These are phyloP conservation scores for Beauveria asiatica DNA, from an alignment of 2,329 filamentous ascomycete genomes.

Conservation along the genomic window DNA sequence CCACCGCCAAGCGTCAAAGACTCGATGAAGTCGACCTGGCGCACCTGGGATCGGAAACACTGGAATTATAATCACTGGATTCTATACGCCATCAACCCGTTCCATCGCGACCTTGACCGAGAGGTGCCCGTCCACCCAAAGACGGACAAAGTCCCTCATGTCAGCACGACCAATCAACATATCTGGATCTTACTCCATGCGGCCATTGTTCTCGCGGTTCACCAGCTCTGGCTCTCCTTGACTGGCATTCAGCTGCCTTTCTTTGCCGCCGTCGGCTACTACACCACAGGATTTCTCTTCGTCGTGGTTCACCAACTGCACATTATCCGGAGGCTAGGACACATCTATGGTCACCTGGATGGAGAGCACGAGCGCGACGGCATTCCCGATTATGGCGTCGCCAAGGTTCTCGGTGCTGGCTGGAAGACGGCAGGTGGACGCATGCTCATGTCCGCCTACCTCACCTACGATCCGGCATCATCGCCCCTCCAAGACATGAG, in stretches of 20 bases:
- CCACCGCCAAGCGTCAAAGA: conserved; percentile 16
- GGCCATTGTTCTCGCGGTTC: conserved; percentile 25
- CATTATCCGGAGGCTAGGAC: conserved; percentile 27
- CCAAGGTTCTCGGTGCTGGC: conserved; percentile 23
- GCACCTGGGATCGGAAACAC: conserved; percentile 16
- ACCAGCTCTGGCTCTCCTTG: conserved; percentile 24
- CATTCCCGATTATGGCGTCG: conserved; percentile 28
- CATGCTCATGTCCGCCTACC: conserved; percentile 23
- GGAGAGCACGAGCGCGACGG: conserved; percentile 33
- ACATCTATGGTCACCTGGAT: conserved; percentile 30
- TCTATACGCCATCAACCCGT: conserved; percentile 20
- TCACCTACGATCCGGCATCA: conserved; percentile 22
- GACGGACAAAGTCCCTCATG: conserved; percentile 27
- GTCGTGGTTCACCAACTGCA: conserved; percentile 29
- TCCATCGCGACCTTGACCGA: conserved; percentile 20
- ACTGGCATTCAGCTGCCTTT: conserved; percentile 21
- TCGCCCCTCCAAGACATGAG: conserved; percentile 18
- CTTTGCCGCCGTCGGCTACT: conserved; percentile 25
- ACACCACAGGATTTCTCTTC: conserved; percentile 27
- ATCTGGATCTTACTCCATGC: conserved; percentile 30
- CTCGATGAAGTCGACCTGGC: conserved; percentile 30
- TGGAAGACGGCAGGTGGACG: conserved; percentile 24
- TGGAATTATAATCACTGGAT: conserved; percentile 24
- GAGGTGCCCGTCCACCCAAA: conserved; percentile 28
- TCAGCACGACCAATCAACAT: conserved; percentile 25